Percentiles rank a stretch among this genome's conserved stretches.
phyloP scores from a whole-genome alignment of 169 alveolate species.

The Blepharisma undulans region DNA sequence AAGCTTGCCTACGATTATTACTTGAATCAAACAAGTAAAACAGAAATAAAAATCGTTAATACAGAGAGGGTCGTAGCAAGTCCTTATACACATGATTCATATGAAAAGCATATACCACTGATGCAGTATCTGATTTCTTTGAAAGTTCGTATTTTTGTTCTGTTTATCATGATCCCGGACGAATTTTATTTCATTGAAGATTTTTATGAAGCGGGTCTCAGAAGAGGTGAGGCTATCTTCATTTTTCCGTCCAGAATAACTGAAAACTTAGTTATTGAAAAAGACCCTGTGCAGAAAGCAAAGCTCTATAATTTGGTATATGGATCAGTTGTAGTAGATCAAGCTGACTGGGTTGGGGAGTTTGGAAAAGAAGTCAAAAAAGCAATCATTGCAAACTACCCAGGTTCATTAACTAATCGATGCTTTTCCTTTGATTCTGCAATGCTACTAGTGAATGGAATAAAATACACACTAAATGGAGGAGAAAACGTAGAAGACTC shows the following conservation, averaged over 20 bases:
- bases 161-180: background rate
- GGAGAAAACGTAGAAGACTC: slow-evolving; percentile 1
- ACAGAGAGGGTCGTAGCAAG: background rate
- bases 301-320: background rate
- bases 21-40: background rate
- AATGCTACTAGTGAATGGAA: background rate
- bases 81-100: background rate
- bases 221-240: background rate
- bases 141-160: background rate
- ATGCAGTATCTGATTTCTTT: background rate
- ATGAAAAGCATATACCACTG: background rate
- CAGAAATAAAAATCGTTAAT: background rate
- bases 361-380: background rate
- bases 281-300: background rate
- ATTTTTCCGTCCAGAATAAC: background rate
- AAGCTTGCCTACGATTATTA: background rate
- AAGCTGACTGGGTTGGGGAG: background rate
- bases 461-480: background rate
- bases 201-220: slow-evolving; percentile 43
- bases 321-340: background rate
- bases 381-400: background rate
- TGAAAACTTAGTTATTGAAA: background rate
- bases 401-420: background rate
- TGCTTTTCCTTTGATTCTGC: slow-evolving; percentile 7
- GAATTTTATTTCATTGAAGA: background rate